Conservation (phyloP, 495 filamentous ascomycete genomes). For the Penicillium ucsense region DNA sequence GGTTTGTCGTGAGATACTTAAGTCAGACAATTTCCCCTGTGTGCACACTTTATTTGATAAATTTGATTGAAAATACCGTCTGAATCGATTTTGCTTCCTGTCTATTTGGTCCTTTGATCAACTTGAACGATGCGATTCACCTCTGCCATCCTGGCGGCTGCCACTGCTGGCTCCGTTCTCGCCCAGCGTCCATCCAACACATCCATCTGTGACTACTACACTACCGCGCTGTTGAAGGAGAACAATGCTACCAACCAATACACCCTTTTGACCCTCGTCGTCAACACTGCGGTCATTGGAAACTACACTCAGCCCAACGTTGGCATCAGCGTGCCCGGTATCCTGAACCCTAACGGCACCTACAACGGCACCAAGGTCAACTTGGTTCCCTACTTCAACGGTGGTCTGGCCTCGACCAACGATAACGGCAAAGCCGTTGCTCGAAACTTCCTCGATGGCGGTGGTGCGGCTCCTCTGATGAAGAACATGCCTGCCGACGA, state of each 20-base stretch:
- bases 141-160: background rate
- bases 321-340: conserved; percentile 37
- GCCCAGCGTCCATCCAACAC: conserved; percentile 35
- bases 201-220: conserved; percentile 49
- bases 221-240: conserved; percentile 37
- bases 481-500: conserved; percentile 39
- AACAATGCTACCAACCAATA: conserved; percentile 45
- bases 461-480: conserved; percentile 40
- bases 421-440: conserved; percentile 25
- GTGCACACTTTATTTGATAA: no score
- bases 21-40: no score
- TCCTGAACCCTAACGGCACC: conserved; percentile 29
- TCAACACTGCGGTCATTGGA: conserved; percentile 48
- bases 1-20: no score
- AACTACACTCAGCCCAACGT: conserved; percentile 43
- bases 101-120: background rate
- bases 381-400: conserved; percentile 44
- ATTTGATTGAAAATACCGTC: no score
- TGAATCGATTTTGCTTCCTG: background rate
- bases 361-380: conserved; percentile 41
- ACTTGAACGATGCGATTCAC: background rate
- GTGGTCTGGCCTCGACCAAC: conserved; percentile 39
- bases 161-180: conserved; percentile 4
- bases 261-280: conserved; percentile 40
- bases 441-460: conserved; percentile 47